phyloP scores from a whole-genome alignment of 768 basidiomycete species.

The Hortiboletus campestris region DNA sequence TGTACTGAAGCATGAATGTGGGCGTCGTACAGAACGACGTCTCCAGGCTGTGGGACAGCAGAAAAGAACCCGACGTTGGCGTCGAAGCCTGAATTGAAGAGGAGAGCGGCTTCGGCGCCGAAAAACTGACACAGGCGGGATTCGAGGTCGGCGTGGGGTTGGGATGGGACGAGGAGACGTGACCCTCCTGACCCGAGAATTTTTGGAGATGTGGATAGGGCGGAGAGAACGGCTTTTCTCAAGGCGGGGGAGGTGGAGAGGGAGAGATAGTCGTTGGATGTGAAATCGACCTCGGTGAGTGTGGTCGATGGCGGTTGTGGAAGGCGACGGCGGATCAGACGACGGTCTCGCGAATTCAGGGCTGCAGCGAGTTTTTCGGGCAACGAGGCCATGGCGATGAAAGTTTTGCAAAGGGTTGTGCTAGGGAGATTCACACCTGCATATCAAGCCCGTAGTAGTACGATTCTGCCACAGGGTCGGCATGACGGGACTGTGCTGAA shows the following conservation, averaged over 20 bases:
- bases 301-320: slow-evolving; percentile 50
- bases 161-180: slow-evolving; percentile 68
- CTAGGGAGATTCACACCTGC: not conserved
- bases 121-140: slow-evolving; percentile 65
- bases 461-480: not conserved
- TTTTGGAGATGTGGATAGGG: slow-evolving; percentile 47
- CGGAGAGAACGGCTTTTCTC: slow-evolving; percentile 55
- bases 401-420: not conserved
- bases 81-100: slow-evolving; percentile 94
- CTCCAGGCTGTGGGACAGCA: slow-evolving; percentile 71
- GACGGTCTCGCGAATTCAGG: slow-evolving; percentile 59
- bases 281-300: slow-evolving; percentile 55
- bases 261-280: slow-evolving; percentile 93
- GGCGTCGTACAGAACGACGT: slow-evolving; percentile 80
- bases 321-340: slow-evolving; percentile 68
- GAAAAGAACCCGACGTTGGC: slow-evolving; percentile 89
- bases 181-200: slow-evolving; percentile 89
- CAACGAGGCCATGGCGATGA: slow-evolving; percentile 31
- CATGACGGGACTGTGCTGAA: not conserved
- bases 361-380: slow-evolving; percentile 46
- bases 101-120: slow-evolving; percentile 57
- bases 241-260: slow-evolving; percentile 60
- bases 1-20: slow-evolving; percentile 90
- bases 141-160: slow-evolving; percentile 66
- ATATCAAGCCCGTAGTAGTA: no score